Base-by-base conservation (phyloP, 805 yeast species). In the Yueomyces sp. region DNA sequence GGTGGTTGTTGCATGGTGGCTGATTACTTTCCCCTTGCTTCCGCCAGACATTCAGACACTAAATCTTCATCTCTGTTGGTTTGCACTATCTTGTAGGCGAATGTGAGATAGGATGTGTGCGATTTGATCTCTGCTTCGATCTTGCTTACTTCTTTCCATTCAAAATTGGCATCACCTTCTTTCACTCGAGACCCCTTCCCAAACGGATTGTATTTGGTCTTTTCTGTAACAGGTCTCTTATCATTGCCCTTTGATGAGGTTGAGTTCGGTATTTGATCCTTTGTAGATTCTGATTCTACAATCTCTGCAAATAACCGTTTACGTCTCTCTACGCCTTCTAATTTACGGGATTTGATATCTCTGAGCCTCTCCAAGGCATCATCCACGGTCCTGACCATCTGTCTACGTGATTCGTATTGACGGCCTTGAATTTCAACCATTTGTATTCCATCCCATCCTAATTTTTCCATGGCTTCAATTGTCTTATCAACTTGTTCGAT, bases 401-500 rank as follows among this genome's bases (percentile, higher is more conserved):
- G 85, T 56, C 85, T 81, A 53, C 94, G 79, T 11, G 94, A 85
- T 60, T 88, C 97, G 83, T 85, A 90, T 51, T 84, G 74, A 52
- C 74, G 77, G 5, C 88, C 85, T 38, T 82, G 80, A 41, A 87
- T 79, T 57, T 90, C 97, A 3, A 90, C 94, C 88, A 86, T 84
- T 62, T 92, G 95, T 27, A 92, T 78, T 19, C 76, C 72, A 4
- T 74, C 71, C 95, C 96, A 92, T 1, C 94, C 95, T 38, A 79
- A 60, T 33, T 68, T 72, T 51, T 81, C 79, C 45, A 92, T 65
- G 0, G 84, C 81, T 49, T 76, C 81, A 9, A 90, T 77, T 0
- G 97, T 85, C 57, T 84, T 81, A 45, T 81, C 81, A 3, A 92
- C 98, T 65, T 92, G 99, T 64, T 92, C 99, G 40, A 92, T 84